phyloP scores from a whole-genome alignment of 176 grass and related monocot genomes.

The Lolium perenne region DNA sequence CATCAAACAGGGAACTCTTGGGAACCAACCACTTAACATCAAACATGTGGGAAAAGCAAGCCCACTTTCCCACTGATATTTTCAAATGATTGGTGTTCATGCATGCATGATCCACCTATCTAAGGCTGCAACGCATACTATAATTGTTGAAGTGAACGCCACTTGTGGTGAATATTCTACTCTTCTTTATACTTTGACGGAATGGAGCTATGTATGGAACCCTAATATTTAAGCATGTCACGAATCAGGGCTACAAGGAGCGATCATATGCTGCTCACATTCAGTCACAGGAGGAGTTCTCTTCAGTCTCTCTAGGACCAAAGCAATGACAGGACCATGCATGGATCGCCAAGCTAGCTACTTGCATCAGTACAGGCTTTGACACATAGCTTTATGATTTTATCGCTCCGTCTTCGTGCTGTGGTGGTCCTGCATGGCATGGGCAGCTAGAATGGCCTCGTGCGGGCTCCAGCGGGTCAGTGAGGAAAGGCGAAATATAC shows the following conservation, averaged over 20 bases:
- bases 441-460: no score
- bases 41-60: conserved; percentile 22
- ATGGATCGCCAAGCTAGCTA: conserved; percentile 21
- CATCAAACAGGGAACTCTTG: conserved; percentile 25
- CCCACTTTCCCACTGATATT: conserved; percentile 26
- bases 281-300: background rate
- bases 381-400: conserved; percentile 20
- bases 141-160: background rate
- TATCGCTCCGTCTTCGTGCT: background rate
- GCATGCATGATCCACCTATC: background rate
- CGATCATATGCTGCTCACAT: conserved; percentile 42
- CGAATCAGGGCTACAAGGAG: conserved; percentile 20
- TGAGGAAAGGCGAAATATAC: background rate
- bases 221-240: conserved; percentile 35
- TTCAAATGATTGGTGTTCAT: conserved; percentile 40
- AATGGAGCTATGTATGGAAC: background rate
- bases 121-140: background rate
- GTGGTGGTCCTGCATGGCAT: conserved; percentile 22
- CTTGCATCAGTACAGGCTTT: background rate
- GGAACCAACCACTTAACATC: conserved; percentile 41
- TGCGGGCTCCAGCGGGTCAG: background rate
- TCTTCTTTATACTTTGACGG: background rate
- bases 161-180: background rate
- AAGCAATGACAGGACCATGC: conserved; percentile 31
- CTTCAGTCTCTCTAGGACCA: background rate